Conservation (phyloP, 306 rosid species). For the Alnus rubra region DNA sequence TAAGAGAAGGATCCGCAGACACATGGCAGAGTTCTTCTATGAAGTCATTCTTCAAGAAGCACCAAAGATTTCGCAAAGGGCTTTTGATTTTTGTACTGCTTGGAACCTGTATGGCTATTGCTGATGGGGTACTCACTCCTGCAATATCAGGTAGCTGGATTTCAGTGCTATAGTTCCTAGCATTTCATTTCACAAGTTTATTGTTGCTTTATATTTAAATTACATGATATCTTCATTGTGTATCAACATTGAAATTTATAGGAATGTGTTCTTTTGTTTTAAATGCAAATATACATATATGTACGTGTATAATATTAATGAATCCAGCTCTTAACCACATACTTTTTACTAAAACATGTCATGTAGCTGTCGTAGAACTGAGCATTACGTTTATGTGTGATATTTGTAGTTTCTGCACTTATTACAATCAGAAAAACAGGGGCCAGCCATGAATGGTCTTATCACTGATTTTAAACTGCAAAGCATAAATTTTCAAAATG, state of each 20-base stretch:
- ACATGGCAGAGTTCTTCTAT: slow-evolving; percentile 49
- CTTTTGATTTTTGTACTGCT: slow-evolving; percentile 66
- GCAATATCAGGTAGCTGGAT: slow-evolving; percentile 73
- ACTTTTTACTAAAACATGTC: not conserved
- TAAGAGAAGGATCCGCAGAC: slow-evolving; percentile 38
- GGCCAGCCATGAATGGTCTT: not conserved
- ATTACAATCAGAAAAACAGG: not conserved
- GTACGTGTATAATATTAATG: not conserved
- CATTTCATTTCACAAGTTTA: slow-evolving; percentile 3
- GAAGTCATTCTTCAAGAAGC: slow-evolving; percentile 52
- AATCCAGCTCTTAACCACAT: not conserved
- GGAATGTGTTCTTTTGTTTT: not conserved
- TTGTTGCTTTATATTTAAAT: slow-evolving; percentile 1
- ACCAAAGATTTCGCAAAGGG: slow-evolving; percentile 51
- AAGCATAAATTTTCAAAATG: not conserved
- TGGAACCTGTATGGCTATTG: slow-evolving; percentile 77
- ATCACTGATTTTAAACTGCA: not conserved
- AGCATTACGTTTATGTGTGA: not conserved
- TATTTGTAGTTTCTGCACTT: not conserved
- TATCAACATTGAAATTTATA: not conserved
- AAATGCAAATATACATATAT: not conserved
- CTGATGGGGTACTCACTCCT: slow-evolving; percentile 81
- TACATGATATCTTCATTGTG: slow-evolving; percentile 5
- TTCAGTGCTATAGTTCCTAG: not conserved
- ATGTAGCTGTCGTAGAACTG: not conserved